Base-by-base conservation (phyloP, 345 rosid species). In the Populus alba region DNA sequence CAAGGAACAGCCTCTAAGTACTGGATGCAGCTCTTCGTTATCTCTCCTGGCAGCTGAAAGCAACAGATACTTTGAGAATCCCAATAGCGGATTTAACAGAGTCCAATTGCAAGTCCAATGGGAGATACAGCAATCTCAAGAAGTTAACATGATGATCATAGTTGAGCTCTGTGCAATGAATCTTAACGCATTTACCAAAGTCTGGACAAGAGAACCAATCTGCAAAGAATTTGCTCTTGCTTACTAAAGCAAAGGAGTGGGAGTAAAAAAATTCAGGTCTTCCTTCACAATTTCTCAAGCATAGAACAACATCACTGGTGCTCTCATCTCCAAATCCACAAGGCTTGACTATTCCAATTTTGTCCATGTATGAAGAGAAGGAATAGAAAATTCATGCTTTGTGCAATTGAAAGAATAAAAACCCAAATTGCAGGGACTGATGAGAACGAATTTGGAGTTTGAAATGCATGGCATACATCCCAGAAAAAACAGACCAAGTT, bases 1-100 rank as follows among this genome's bases (percentile, higher is more conserved):
- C 90, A 87, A 77, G 90, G 91, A 73, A 87, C 78, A 49, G 91
- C 91, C 83, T 87, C 92, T 77, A 85, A 74, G 74, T 85, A 88
- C 79, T 83, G 87, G 61, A 88, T 75, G 77, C 91, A 90, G 80
- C 79, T 75, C 57, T 81, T 81, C 39, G 81, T 82, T 69, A 86
- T 75, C 70, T 85, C 87, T 78, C 37, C 37, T 88, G 84, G 75
- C 91, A 89, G 62, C 67, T 73, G 35, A 85, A 84, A 41, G 76
- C 69, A 78, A 81, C 79, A 2, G 89, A 88, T 38, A 86, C 78
- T 70, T 85, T 83, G 31, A 86, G 90, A 81, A 87, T 69, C 38
- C 87, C 88, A 37, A 88, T 62, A 43, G 89, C 87, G 39, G 87
- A 88, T 79, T 82, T 83, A 43, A 86, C 88, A 17, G 88, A 72